Evolutionary conservation across 768 basidiomycete species (phyloP).

Genomic region (Leccinum imitatum): DNA sequence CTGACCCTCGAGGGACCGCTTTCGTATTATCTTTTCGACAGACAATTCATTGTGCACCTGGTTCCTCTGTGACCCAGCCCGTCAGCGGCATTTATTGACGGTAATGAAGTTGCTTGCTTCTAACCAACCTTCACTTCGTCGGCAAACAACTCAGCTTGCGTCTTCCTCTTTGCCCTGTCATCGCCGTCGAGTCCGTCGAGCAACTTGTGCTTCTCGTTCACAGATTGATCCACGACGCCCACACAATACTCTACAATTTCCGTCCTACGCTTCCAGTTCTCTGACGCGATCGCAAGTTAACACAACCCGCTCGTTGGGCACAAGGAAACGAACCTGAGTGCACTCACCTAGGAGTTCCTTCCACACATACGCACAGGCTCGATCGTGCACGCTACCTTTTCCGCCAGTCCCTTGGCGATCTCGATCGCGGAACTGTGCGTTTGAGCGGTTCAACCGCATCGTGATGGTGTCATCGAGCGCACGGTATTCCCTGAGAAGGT

Average conservation of each 20-base stretch:
- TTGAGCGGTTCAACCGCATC: slow-evolving; percentile 79
- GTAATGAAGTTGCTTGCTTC: slow-evolving; percentile 31
- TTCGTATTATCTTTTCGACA: slow-evolving; percentile 70
- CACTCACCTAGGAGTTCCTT: slow-evolving; percentile 71
- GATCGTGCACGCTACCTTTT: slow-evolving; percentile 61
- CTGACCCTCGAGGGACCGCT: slow-evolving; percentile 70
- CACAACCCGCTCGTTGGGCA: slow-evolving; percentile 17
- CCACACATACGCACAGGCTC: slow-evolving; percentile 77
- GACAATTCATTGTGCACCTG: slow-evolving; percentile 74
- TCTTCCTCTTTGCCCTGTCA: slow-evolving; percentile 46
- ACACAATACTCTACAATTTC: slow-evolving; percentile 78
- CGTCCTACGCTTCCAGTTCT: slow-evolving; percentile 71
- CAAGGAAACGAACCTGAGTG: slow-evolving; percentile 14
- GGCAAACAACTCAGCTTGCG: slow-evolving; percentile 57
- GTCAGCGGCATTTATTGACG: slow-evolving; percentile 30
- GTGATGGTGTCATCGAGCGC: slow-evolving; percentile 76
- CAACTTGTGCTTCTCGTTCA: slow-evolving; percentile 52
- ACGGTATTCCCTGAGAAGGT: slow-evolving; percentile 80
- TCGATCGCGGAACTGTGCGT: slow-evolving; percentile 71
- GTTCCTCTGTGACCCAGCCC: slow-evolving; percentile 48
- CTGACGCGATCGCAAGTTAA: slow-evolving; percentile 32
- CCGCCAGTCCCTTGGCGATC: slow-evolving; percentile 50
- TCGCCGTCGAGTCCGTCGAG: slow-evolving; percentile 45
- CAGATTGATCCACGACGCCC: slow-evolving; percentile 61
- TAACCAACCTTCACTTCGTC: slow-evolving; percentile 72